phyloP scores from a whole-genome alignment of 331 rosid species.

The Cydonia oblonga region DNA sequence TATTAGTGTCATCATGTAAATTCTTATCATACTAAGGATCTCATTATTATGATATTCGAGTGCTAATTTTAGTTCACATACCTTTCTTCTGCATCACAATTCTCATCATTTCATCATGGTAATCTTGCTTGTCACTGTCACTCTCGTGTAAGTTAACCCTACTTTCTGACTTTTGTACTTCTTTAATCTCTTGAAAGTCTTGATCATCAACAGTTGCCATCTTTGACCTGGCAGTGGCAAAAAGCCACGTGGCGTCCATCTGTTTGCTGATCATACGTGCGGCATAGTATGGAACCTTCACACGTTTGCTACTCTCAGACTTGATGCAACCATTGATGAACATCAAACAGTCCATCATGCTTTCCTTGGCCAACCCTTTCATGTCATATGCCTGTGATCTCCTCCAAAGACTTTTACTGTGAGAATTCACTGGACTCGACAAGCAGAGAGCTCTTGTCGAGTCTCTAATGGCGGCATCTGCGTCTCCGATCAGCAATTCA shows the following conservation, averaged over 20 bases:
- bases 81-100: conserved; percentile 21
- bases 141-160: neutral
- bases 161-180: neutral
- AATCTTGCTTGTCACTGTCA: conserved; percentile 4
- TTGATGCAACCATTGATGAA: conserved; percentile 44
- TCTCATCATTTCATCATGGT: conserved; percentile 16
- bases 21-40: too few species aligned
- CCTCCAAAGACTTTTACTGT: conserved; percentile 59
- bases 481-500: conserved; percentile 32
- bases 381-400: conserved; percentile 81
- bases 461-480: conserved; percentile 53
- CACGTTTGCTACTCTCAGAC: conserved; percentile 13
- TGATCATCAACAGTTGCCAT: neutral
- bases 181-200: neutral
- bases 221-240: conserved; percentile 35
- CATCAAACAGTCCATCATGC: conserved; percentile 61
- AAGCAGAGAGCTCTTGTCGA: conserved; percentile 68
- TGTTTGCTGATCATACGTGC: conserved; percentile 70
- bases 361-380: conserved; percentile 70
- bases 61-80: neutral
- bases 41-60: neutral
- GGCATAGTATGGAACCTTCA: conserved; percentile 49
- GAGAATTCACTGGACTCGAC: conserved; percentile 40
- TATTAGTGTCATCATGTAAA: too few species aligned
- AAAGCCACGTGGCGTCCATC: conserved; percentile 68